Conservation (phyloP, 1,284 basidiomycete species). For the Pseudozyma sp. region DNA sequence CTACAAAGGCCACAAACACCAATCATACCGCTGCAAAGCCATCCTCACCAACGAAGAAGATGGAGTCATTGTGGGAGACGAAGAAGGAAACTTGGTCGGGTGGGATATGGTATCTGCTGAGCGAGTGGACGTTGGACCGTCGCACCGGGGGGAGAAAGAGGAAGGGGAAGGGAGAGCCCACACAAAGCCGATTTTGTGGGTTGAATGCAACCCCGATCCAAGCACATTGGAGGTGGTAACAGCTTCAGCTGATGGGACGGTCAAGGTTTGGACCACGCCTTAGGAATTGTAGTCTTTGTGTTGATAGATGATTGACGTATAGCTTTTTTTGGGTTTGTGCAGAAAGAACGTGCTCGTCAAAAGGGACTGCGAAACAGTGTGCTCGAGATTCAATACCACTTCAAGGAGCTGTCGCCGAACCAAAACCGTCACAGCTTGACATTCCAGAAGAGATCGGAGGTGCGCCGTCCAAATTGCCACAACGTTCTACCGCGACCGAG, state of each 20-base stretch:
- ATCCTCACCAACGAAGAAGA: slow-evolving; percentile 83
- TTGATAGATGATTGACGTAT: no score
- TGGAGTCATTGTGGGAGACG: slow-evolving; percentile 86
- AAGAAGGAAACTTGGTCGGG: slow-evolving; percentile 84
- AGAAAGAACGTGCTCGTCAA: no score
- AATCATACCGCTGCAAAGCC: slow-evolving; percentile 82
- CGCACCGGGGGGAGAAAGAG: slow-evolving; percentile 70
- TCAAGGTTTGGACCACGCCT: slow-evolving; percentile 58
- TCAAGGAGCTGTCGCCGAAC: no score
- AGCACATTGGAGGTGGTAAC: slow-evolving; percentile 77
- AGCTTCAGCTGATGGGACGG: slow-evolving; percentile 76
- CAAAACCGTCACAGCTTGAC: no score
- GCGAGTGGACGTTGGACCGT: slow-evolving; percentile 10
- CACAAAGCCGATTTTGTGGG: slow-evolving; percentile 87
- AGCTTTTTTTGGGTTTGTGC: no score
- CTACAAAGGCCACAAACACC: slow-evolving; percentile 81
- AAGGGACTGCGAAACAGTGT: no score
- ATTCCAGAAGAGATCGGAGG: no score
- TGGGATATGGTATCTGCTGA: slow-evolving; percentile 81
- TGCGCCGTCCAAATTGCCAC: no score
- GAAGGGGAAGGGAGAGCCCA: slow-evolving; percentile 81
- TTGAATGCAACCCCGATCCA: slow-evolving; percentile 79
- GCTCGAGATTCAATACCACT: no score
- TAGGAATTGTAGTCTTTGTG: no score
- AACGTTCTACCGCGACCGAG: no score